phyloP scores from a whole-genome alignment of 1,139 yeast species.

The Yamadazyma spencermartinsiae region DNA sequence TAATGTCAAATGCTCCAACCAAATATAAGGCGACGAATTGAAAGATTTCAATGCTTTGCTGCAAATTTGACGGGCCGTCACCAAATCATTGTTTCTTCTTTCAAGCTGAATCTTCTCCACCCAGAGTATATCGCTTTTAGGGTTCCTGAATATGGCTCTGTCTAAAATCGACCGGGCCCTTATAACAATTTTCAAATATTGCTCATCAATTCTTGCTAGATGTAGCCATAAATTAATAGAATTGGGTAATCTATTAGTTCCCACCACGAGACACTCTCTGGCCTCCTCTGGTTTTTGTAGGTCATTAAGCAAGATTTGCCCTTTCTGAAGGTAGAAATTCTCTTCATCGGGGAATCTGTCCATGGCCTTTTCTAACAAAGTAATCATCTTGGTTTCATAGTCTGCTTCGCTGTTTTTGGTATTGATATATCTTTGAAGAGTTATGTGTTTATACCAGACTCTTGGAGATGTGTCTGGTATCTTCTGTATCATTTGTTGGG shows the following conservation, averaged over 20 bases:
- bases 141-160: conserved; percentile 57
- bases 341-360: conserved; percentile 43
- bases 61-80: conserved; percentile 57
- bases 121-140: conserved; percentile 55
- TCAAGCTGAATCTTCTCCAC: conserved; percentile 63
- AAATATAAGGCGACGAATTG: conserved; percentile 59
- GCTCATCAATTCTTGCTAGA: conserved; percentile 51
- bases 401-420: conserved; percentile 2
- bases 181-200: conserved; percentile 37
- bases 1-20: conserved; percentile 60
- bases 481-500: conserved; percentile 37
- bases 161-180: conserved; percentile 77
- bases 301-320: conserved; percentile 47
- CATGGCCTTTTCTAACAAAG: conserved; percentile 46
- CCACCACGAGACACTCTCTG: conserved; percentile 48
- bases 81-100: conserved; percentile 42
- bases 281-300: conserved; percentile 37
- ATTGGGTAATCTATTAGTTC: conserved; percentile 48
- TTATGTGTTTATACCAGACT: conserved; percentile 66
- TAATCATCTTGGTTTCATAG: conserved; percentile 31
- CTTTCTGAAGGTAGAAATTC: conserved; percentile 58
- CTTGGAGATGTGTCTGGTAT: conserved; percentile 42
- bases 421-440: conserved; percentile 45
- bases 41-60: conserved; percentile 60
- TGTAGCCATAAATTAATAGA: conserved; percentile 55